A percentile compares a stretch with the other conserved stretches of the same genome.
These are phyloP conservation scores for Annulohypoxylon nitens DNA, from an alignment of 495 filamentous ascomycete genomes.

Conservation along the genomic window DNA sequence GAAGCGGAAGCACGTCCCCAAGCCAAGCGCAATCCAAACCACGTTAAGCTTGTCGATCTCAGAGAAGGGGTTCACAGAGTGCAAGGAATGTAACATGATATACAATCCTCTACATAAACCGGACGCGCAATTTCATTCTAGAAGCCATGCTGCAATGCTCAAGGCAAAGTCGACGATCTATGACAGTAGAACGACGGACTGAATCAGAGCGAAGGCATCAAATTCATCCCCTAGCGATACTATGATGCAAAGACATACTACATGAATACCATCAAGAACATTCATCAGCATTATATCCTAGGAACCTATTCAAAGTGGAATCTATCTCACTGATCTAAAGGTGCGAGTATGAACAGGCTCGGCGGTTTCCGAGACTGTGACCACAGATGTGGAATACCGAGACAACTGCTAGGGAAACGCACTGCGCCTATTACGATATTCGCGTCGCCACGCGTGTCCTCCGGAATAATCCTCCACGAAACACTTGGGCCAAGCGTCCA, in stretches of 20 bases:
- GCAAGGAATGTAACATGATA: constrained; percentile 60
- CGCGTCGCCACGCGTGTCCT: neutral
- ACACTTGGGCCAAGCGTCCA: constrained; percentile 15
- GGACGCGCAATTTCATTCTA: constrained; percentile 60
- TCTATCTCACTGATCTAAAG: neutral
- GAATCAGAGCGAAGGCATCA: neutral
- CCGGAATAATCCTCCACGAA: constrained; percentile 8
- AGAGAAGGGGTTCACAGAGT: constrained; percentile 58
- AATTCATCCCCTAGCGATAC: neutral
- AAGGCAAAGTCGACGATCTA: constrained; percentile 31
- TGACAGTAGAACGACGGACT: constrained; percentile 18
- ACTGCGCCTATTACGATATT: constrained; percentile 6
- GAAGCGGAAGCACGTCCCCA: constrained; percentile 30
- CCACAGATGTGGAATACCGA: neutral
- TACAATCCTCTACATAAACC: constrained; percentile 63
- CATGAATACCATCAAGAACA: neutral
- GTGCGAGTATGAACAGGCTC: neutral
- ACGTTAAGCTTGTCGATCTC: constrained; percentile 57
- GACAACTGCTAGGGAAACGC: constrained; percentile 2
- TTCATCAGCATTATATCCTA: neutral
- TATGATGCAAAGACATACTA: neutral
- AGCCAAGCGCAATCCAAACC: constrained; percentile 57
- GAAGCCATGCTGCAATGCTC: constrained; percentile 52
- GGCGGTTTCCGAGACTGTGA: constrained; percentile 8
- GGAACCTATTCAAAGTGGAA: neutral